Evolutionary conservation across 805 yeast species (phyloP).

Genomic region (Yueomyces sinensis): DNA sequence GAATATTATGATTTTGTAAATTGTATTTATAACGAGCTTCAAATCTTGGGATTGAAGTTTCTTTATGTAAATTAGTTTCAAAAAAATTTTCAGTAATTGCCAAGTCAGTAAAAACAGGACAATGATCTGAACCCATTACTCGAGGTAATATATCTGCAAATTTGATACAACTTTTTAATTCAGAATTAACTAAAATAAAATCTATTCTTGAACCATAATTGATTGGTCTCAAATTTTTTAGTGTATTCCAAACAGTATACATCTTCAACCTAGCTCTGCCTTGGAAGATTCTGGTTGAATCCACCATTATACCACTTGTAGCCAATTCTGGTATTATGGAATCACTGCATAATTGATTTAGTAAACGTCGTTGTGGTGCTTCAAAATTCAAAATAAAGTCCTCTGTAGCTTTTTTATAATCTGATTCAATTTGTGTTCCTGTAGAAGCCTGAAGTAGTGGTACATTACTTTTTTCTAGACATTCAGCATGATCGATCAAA

Average conservation of each 20-base stretch:
- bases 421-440: constrained; percentile 22
- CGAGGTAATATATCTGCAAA: constrained; percentile 49
- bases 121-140: constrained; percentile 83
- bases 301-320: constrained; percentile 36
- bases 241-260: constrained; percentile 89
- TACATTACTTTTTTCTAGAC: constrained; percentile 22
- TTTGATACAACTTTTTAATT: constrained; percentile 21
- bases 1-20: constrained; percentile 23
- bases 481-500: constrained; percentile 71
- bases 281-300: constrained; percentile 43
- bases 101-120: constrained; percentile 75
- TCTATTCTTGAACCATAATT: constrained; percentile 88
- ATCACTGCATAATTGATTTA: constrained; percentile 34
- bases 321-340: constrained; percentile 20
- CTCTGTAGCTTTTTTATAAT: constrained; percentile 23
- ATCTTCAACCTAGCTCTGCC: constrained; percentile 42
- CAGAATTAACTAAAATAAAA: constrained; percentile 42
- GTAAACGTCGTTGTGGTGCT: constrained; percentile 28
- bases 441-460: constrained; percentile 27
- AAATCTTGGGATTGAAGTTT: constrained; percentile 25
- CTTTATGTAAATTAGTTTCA: neutral
- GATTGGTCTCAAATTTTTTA: constrained; percentile 59
- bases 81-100: constrained; percentile 4
- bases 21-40: constrained; percentile 43
- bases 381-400: constrained; percentile 24